These are phyloP conservation scores for Blakeslea trispora DNA, from an alignment of 371 early-diverging fungal species.

Conservation along the genomic window DNA sequence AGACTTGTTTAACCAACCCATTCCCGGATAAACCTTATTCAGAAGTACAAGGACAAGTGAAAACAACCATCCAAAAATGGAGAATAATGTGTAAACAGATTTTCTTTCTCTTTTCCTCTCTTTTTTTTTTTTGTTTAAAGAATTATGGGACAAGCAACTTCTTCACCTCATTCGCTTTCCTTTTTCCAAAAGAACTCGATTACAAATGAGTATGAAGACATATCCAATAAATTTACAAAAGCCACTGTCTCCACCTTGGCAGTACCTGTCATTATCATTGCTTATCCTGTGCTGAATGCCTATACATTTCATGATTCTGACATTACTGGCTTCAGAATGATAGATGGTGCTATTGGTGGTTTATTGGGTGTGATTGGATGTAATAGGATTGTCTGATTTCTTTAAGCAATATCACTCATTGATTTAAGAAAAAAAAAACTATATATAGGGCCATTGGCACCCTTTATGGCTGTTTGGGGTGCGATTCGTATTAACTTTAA, in stretches of 20 bases:
- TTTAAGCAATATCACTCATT: neutral
- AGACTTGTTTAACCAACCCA: too few relatives aligned
- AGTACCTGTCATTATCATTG: slow-evolving; percentile 51
- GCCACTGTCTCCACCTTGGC: slow-evolving; percentile 45
- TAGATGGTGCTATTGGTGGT: slow-evolving; percentile 51
- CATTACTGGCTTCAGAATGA: slow-evolving; percentile 41
- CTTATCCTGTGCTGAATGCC: slow-evolving; percentile 48
- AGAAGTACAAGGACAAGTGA: too few relatives aligned
- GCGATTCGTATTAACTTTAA: slow-evolving; percentile 44
- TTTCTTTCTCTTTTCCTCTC: slow-evolving; percentile 9
- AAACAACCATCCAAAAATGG: slow-evolving; percentile 24
- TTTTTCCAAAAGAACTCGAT: slow-evolving; percentile 22
- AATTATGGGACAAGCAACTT: slow-evolving; percentile 48
- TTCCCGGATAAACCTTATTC: too few relatives aligned
- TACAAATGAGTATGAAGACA: slow-evolving; percentile 40
- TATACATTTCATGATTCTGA: slow-evolving; percentile 45
- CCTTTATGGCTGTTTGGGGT: slow-evolving; percentile 48
- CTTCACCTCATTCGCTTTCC: slow-evolving; percentile 24
- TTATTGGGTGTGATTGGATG: slow-evolving; percentile 50
- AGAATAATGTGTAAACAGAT: neutral
- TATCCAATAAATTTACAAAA: slow-evolving; percentile 42
- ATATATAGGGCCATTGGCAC: slow-evolving; percentile 47
- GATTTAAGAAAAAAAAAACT: neutral
- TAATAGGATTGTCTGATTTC: slow-evolving; percentile 7
- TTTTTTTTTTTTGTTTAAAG: slow-evolving; percentile 6